phyloP scores from a whole-genome alignment of 345 rosid species.

The Gossypium arboreum region DNA sequence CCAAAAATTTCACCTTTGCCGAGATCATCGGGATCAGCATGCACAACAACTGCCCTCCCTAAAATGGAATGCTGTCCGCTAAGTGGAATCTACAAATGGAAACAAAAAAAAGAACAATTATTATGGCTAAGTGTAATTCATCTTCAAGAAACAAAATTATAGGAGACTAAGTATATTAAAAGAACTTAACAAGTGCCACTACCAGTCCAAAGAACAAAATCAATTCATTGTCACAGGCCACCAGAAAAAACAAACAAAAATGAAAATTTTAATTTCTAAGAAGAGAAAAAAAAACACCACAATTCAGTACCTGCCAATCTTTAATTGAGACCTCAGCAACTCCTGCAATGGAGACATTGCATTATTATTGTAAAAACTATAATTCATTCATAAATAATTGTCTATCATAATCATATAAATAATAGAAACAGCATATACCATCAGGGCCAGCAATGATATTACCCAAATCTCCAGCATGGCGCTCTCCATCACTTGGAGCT shows the following conservation, averaged over 20 bases:
- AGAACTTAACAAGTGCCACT: not conserved
- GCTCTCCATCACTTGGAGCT: constrained; percentile 58
- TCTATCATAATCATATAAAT: constrained; percentile 2
- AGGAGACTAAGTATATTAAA: not conserved
- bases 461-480: constrained; percentile 97
- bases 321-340: constrained; percentile 75
- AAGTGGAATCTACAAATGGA: constrained; percentile 67
- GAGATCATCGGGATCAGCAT: constrained; percentile 89
- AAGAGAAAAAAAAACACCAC: not conserved
- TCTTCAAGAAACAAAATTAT: not conserved
- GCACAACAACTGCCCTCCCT: constrained; percentile 92
- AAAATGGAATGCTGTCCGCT: constrained; percentile 70
- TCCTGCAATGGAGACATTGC: constrained; percentile 46
- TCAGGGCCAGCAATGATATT: constrained; percentile 72
- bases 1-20: constrained; percentile 52
- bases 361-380: not conserved
- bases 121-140: not conserved
- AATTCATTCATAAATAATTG: not conserved
- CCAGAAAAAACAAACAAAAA: not conserved
- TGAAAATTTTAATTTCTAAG: not conserved
- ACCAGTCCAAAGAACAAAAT: constrained; percentile 3
- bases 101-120: constrained; percentile 14
- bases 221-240: not conserved
- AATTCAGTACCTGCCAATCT: constrained; percentile 48
- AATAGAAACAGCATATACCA: constrained; percentile 38